These are phyloP conservation scores for Sporothrix sp. DNA, from an alignment of 2,329 filamentous ascomycete genomes.

Conservation along the genomic window DNA sequence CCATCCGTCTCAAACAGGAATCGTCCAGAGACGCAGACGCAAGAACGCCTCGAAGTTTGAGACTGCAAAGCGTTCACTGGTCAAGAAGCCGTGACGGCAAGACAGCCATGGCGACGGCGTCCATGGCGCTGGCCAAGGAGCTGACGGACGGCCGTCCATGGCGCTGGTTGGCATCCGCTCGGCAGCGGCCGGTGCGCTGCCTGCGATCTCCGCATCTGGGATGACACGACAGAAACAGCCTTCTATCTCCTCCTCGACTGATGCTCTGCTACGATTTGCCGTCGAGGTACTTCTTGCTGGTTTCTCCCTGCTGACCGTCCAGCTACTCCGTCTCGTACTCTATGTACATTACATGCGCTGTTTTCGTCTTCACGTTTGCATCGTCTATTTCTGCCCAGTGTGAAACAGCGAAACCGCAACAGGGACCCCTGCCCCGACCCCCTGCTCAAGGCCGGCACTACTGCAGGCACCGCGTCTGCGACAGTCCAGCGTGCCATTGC, in stretches of 20 bases:
- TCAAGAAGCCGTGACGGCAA: no score
- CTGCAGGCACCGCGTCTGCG: slow-evolving; percentile 4
- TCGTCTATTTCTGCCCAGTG: not conserved
- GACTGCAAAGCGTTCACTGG: no score
- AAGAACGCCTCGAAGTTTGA: not conserved
- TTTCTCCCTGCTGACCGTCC: not conserved
- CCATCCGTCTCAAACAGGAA: slow-evolving; percentile 44
- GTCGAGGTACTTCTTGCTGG: not conserved
- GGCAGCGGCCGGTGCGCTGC: no score
- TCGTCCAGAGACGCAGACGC: not conserved
- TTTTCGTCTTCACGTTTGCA: not conserved
- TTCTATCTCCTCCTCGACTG: no score
- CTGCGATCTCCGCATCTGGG: no score
- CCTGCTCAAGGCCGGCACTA: no score
- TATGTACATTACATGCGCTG: not conserved
- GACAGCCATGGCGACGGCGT: no score
- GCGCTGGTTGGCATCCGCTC: no score
- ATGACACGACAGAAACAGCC: no score
- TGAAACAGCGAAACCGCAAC: slow-evolving; percentile 5
- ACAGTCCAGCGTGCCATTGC: slow-evolving; percentile 5
- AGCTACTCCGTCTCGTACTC: not conserved
- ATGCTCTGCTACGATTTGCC: no score
- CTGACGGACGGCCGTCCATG: no score
- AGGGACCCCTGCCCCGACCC: slow-evolving; percentile 1
- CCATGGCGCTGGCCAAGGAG: no score